phyloP scores from a whole-genome alignment of 2,329 filamentous ascomycete species.

The Botryotinia convoluta region DNA sequence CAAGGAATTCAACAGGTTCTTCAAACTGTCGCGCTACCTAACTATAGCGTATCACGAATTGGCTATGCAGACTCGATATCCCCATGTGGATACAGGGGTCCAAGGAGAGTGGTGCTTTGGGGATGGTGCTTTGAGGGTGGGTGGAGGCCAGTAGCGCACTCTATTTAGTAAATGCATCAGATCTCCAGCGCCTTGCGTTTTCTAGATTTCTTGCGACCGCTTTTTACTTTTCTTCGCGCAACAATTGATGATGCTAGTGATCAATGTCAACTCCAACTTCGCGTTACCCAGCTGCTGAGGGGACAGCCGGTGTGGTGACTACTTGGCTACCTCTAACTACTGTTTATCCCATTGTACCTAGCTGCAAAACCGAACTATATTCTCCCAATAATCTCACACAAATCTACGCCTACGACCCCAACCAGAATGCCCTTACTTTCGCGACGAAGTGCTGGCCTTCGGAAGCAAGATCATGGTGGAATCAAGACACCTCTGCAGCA shows the following conservation, averaged over 20 bases:
- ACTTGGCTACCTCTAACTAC: slow-evolving; percentile 18
- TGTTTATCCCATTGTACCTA: slow-evolving; percentile 10
- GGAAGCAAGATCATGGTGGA: slow-evolving; percentile 9
- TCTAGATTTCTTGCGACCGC: not conserved
- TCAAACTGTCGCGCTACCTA: not conserved
- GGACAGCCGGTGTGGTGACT: not conserved
- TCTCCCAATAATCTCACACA: not conserved
- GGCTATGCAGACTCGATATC: not conserved
- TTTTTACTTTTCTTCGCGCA: not conserved
- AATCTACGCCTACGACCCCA: slow-evolving; percentile 1
- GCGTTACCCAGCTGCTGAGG: slow-evolving; percentile 3
- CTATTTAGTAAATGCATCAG: not conserved
- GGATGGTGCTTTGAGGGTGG: not conserved
- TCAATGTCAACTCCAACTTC: slow-evolving; percentile 7
- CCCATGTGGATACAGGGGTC: not conserved
- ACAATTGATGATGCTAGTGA: not conserved
- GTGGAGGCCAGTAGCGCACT: not conserved
- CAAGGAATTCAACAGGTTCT: not conserved
- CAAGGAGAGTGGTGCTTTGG: not conserved
- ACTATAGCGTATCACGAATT: not conserved
- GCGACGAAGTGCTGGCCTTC: slow-evolving; percentile 7
- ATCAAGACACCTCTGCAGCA: not conserved
- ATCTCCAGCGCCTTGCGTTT: not conserved
- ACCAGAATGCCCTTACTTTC: not conserved
- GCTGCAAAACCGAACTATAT: slow-evolving; percentile 4